These are phyloP conservation scores for Ophiostoma montium DNA, from an alignment of 2,329 filamentous ascomycete genomes.

Conservation along the genomic window DNA sequence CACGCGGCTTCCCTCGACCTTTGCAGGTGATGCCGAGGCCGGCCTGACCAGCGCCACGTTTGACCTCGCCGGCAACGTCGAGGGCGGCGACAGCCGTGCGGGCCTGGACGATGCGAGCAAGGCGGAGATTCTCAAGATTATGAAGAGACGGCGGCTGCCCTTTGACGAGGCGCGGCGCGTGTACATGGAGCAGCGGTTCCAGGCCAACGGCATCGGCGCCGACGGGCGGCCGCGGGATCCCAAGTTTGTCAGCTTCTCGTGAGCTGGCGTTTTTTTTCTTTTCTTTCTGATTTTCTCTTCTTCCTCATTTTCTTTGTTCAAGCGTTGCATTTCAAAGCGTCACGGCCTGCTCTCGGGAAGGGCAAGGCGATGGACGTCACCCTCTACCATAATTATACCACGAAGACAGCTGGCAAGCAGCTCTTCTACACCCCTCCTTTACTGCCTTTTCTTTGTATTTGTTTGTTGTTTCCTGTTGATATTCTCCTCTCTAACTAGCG, in stretches of 20 bases:
- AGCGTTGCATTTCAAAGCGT: background rate
- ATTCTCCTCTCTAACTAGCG: background rate
- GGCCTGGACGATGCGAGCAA: slow-evolving; percentile 75
- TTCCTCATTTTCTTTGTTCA: background rate
- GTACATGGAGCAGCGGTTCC: slow-evolving; percentile 76
- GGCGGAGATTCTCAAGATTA: slow-evolving; percentile 70
- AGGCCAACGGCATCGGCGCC: slow-evolving; percentile 72
- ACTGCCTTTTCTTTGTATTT: background rate
- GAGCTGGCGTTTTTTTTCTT: slow-evolving; percentile 15
- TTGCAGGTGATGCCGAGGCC: slow-evolving; percentile 73
- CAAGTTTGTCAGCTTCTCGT: slow-evolving; percentile 90
- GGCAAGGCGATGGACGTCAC: background rate
- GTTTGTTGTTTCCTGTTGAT: background rate
- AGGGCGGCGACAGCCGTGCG: slow-evolving; percentile 59
- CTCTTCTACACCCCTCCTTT: background rate
- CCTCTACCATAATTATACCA: background rate
- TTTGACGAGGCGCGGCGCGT: slow-evolving; percentile 86
- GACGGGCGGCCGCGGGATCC: slow-evolving; percentile 83
- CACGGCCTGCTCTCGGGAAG: background rate
- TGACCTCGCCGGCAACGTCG: slow-evolving; percentile 67
- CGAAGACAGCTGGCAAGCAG: background rate
- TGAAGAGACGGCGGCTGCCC: slow-evolving; percentile 67
- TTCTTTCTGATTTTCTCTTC: background rate
- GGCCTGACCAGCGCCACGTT: slow-evolving; percentile 76
- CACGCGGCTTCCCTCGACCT: slow-evolving; percentile 67